A percentile compares a stretch with the other conserved stretches of the same genome.
phyloP scores from a whole-genome alignment of 805 yeast genomes.

The Wickerhamiella kurtzmanii region DNA sequence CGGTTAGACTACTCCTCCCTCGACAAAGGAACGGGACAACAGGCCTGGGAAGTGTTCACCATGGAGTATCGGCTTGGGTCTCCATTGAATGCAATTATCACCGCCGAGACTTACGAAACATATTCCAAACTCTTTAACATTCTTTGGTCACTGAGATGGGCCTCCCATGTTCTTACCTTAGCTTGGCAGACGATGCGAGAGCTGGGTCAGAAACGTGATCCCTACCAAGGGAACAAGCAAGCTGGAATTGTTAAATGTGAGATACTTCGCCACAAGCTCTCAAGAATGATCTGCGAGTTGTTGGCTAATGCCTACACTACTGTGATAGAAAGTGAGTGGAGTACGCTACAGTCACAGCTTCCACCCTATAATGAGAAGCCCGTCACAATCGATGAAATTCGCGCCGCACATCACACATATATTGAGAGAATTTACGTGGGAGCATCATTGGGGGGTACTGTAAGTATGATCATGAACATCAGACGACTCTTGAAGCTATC shows the following conservation, averaged over 20 bases:
- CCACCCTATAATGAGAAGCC: slow-evolving; percentile 7
- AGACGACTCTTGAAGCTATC: not conserved
- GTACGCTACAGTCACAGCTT: slow-evolving; percentile 19
- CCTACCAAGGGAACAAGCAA: slow-evolving; percentile 22
- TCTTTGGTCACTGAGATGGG: slow-evolving; percentile 63
- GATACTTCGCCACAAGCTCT: slow-evolving; percentile 21
- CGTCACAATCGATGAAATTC: slow-evolving; percentile 26
- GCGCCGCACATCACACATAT: slow-evolving; percentile 24
- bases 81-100: slow-evolving; percentile 46
- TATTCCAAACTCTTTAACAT: slow-evolving; percentile 76
- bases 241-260: not conserved
- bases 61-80: slow-evolving; percentile 48
- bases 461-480: not conserved
- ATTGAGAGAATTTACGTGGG: slow-evolving; percentile 22
- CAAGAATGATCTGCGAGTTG: slow-evolving; percentile 25
- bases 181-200: slow-evolving; percentile 25
- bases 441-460: slow-evolving; percentile 23
- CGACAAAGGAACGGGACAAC: slow-evolving; percentile 43
- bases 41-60: slow-evolving; percentile 90
- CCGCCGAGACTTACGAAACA: slow-evolving; percentile 31
- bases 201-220: not conserved
- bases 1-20: slow-evolving; percentile 73
- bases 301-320: slow-evolving; percentile 27
- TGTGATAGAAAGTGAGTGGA: slow-evolving; percentile 30
- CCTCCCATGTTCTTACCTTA: slow-evolving; percentile 37